Conservation (phyloP, 1,284 basidiomycete genomes). For the Ustilago bromivora region DNA sequence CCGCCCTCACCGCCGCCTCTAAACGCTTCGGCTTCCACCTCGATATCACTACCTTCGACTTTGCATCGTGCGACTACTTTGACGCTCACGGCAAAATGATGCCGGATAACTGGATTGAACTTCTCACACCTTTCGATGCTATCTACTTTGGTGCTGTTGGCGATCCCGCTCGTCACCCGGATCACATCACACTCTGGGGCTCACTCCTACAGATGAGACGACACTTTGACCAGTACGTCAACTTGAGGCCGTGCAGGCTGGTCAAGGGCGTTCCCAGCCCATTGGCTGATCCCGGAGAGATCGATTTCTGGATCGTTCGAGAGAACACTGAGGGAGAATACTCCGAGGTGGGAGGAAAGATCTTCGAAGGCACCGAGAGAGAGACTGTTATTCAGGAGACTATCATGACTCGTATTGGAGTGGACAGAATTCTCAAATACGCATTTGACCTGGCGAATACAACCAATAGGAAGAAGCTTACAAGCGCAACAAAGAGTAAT, state of each 20-base stretch:
- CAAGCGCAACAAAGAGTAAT: conserved; percentile 72
- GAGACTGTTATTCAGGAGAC: conserved; percentile 72
- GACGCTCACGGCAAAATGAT: conserved; percentile 70
- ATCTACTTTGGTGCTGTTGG: conserved; percentile 72
- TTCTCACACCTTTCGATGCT: conserved; percentile 69
- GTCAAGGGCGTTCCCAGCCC: conserved; percentile 74
- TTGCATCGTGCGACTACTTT: conserved; percentile 69
- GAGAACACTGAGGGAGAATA: conserved; percentile 77
- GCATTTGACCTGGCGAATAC: conserved; percentile 74
- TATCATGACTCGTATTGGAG: conserved; percentile 73
- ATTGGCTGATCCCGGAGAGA: conserved; percentile 69
- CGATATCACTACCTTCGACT: conserved; percentile 71
- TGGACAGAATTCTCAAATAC: conserved; percentile 74
- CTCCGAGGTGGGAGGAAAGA: conserved; percentile 73
- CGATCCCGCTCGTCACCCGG: conserved; percentile 60
- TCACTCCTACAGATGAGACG: conserved; percentile 71
- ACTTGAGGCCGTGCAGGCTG: conserved; percentile 74
- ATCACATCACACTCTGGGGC: conserved; percentile 45
- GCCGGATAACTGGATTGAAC: conserved; percentile 70
- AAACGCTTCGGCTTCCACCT: conserved; percentile 68
- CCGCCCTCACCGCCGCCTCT: conserved; percentile 58
- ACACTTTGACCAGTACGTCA: conserved; percentile 75
- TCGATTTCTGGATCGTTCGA: conserved; percentile 74
- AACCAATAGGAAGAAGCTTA: conserved; percentile 73
- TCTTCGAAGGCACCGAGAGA: conserved; percentile 69